Conservation (phyloP, 2,329 filamentous ascomycete species). For the Colletotrichum orbiculare region DNA sequence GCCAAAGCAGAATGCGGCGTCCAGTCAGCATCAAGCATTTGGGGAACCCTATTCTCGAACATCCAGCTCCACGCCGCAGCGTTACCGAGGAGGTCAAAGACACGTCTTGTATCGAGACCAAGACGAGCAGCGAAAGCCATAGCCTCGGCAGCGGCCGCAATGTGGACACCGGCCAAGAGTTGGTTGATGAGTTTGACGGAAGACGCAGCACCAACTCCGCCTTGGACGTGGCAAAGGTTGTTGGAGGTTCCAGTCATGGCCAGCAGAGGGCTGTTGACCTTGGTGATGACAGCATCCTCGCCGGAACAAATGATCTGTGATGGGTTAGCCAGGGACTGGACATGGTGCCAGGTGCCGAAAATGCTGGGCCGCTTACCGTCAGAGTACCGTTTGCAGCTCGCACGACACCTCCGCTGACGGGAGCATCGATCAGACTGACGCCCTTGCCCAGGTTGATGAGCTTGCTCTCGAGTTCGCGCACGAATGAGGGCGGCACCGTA, state of each 20-base stretch:
- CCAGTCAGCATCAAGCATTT: constrained; percentile 50
- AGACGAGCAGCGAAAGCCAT: constrained; percentile 66
- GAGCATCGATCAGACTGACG: constrained; percentile 48
- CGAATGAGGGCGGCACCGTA: constrained; percentile 49
- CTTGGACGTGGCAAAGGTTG: constrained; percentile 59
- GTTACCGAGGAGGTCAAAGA: constrained; percentile 59
- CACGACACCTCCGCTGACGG: constrained; percentile 51
- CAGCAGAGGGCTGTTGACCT: constrained; percentile 41
- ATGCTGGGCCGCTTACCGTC: constrained; percentile 40
- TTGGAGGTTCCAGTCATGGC: constrained; percentile 46
- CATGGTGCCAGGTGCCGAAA: not conserved
- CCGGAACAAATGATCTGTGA: constrained; percentile 49
- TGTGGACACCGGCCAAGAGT: constrained; percentile 68
- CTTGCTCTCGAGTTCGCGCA: constrained; percentile 38
- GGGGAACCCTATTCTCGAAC: constrained; percentile 49
- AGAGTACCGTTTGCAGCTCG: constrained; percentile 50
- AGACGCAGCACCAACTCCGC: constrained; percentile 62
- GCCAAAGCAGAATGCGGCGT: constrained; percentile 48
- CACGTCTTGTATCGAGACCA: constrained; percentile 60
- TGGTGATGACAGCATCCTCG: constrained; percentile 38
- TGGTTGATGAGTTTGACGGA: constrained; percentile 70
- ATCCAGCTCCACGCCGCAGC: constrained; percentile 50
- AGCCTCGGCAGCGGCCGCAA: constrained; percentile 64
- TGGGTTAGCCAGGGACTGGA: constrained; percentile 10
- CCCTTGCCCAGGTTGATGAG: constrained; percentile 41